Evolutionary conservation across 345 rosid genomes (phyloP), one percentile per base, ranked within the genome.

Genomic region (Eucalyptus lansdowneana): DNA sequence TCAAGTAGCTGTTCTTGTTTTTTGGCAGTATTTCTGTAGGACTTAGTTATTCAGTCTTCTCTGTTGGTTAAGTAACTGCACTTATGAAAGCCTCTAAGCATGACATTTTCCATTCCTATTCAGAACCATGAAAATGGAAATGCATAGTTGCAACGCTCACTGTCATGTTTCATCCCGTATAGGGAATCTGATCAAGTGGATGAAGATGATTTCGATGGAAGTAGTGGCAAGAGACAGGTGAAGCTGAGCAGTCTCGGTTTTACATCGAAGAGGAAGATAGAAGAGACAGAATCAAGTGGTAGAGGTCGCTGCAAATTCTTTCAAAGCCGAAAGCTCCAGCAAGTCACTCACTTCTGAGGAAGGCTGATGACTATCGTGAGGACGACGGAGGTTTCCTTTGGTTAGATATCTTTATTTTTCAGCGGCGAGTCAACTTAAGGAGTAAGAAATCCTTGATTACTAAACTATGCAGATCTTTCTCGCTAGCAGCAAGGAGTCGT

Each of bases 231-330:
- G 91, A 90, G 94, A 87, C 98, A 97, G 90, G 51, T 94, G 87
- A 97, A 97, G 89, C 92, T 95, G 80, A 95, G 96, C 91, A 94
- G 92, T 88, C 91, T 95, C 49, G 98, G 99, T 49, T 94, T 97
- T 15, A 88, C 93, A 24, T 91, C 95, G 22, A 97, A 97, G 90
- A 95, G 92, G 92, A 97, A 95, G 88, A 93, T 90, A 15, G 96
- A 96, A 92, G 97, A 97, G 90, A 92, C 88, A 47, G 98, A 95
- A 93, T 97, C 99, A 22, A 95, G 96, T 89, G 98, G 96, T 14
- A 95, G 95, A 91, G 97, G 99, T 47, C 96, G 99, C 27, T 95
- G 99, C 94, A 97, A 97, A 87, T 96, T 97, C 92, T 93, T 97
- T 91, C 96, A 94, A 87, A 80, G 98, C 76, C 96, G 98, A 88